Conservation (phyloP, 352 stramenopile genomes). For the Pythium guiyangense region DNA sequence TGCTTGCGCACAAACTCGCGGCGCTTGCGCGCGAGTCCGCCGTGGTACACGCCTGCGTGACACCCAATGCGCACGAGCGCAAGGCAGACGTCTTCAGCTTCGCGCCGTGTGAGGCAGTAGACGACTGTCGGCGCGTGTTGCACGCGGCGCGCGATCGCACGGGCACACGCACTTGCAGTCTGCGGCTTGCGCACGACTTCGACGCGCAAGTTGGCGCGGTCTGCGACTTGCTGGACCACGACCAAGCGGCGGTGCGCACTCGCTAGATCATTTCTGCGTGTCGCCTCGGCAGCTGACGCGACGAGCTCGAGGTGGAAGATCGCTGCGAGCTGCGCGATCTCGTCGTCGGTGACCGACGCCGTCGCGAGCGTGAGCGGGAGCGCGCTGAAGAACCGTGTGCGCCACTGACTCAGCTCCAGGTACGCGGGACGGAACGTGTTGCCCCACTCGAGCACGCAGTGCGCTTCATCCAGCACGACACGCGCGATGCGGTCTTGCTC, state of each 20-base stretch:
- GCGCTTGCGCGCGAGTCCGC: constrained; percentile 42
- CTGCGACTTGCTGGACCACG: constrained; percentile 56
- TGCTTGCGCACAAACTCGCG: constrained; percentile 73
- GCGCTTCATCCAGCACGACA: constrained; percentile 74
- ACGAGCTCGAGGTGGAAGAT: constrained; percentile 38
- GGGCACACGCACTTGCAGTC: constrained; percentile 11
- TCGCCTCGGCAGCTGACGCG: neutral
- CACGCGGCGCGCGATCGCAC: constrained; percentile 41
- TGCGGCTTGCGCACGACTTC: constrained; percentile 49
- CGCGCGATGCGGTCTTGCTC: constrained; percentile 27
- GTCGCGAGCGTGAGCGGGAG: constrained; percentile 69
- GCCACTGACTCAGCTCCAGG: constrained; percentile 58
- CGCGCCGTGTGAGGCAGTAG: constrained; percentile 67
- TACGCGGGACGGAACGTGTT: constrained; percentile 74
- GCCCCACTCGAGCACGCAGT: constrained; percentile 79
- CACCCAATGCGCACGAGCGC: constrained; percentile 45
- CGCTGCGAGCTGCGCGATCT: constrained; percentile 44
- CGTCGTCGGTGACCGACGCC: constrained; percentile 61
- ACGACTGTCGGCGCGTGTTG: constrained; percentile 43
- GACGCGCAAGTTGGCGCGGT: constrained; percentile 58
- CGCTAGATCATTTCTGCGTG: neutral
- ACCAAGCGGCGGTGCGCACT: constrained; percentile 27
- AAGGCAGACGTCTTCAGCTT: constrained; percentile 57
- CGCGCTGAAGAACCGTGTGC: constrained; percentile 30
- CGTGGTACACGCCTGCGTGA: constrained; percentile 66